Evolutionary conservation across 306 rosid species (phyloP), one percentile per base, ranked within the genome.

Genomic region (Ormosia emarginata): DNA sequence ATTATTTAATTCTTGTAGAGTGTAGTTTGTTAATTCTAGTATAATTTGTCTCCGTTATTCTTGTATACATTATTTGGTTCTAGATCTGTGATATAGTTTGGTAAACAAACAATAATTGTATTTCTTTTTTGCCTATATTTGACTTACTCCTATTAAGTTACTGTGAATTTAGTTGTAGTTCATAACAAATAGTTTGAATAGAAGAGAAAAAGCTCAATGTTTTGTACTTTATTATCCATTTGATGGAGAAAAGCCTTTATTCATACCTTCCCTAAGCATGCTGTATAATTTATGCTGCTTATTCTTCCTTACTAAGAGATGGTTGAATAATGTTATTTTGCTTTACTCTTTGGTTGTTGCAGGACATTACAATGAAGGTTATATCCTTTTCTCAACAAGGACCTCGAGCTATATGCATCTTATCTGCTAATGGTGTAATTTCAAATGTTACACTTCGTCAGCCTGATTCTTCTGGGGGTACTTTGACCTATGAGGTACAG

Each of bases 311-410:
- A 49, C 2, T 53, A 10, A 33, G 43, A 44, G 52, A 76, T 56
- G 7, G 81, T 24, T 71, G 72, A 79, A 49, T 82, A 63, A 65
- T 15, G 73, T 71, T 58, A 49, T 75, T 58, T 49, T 88, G 74
- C 34, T 50, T 74, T 68, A 63, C 44, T 39, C 6, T 67, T 68
- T 81, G 81, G 82, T 81, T 81, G 72, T 77, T 56, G 68, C 81
- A 94, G 98, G 97, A 94, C 57, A 86, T 94, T 9, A 85, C 94
- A 5, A 85, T 84, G 91, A 93, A 89, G 88, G 89, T 94, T 50
- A 87, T 93, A 75, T 85, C 92, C 24, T 87, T 91, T 70, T 85
- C 95, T 44, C 97, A 91, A 75, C 92, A 88, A 91, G 92, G 95
- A 17, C 97, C 95, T n/a, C 92, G 97, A 50, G 97, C 92, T 64